These are phyloP conservation scores for Aaosphaeria arxii DNA, from an alignment of 2,329 filamentous ascomycete species.

Conservation along the genomic window DNA sequence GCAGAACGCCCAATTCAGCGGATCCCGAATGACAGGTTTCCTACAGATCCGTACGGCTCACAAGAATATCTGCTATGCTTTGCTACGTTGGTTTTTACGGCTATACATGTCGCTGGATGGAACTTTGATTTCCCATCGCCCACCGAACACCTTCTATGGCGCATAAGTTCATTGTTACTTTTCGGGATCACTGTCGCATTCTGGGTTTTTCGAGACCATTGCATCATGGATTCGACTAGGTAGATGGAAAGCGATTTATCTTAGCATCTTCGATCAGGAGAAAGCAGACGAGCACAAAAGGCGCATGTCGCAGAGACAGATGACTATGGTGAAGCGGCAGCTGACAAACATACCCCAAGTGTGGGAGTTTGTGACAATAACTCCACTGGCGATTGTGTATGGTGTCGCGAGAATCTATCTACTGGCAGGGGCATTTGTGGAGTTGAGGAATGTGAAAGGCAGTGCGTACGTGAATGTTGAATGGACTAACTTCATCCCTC, in stretches of 20 bases:
- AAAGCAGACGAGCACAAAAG: background rate
- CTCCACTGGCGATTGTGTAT: background rate
- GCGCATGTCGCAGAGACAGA: background rate
- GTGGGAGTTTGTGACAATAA: background rate
- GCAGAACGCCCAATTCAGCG: conserved; percentile 11
- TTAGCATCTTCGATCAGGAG: background rate
- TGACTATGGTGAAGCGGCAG: background rate
- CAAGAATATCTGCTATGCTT: background rate
- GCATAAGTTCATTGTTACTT: background rate
- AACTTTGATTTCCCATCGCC: background rate
- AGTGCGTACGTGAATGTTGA: conserved; percentile 18
- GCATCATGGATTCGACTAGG: background rate
- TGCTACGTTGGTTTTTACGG: background rate
- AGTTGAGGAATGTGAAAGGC: conserved; percentile 15
- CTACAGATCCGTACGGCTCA: background rate
- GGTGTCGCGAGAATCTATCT: conserved; percentile 9
- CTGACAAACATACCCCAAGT: background rate
- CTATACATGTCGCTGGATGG: conserved; percentile 7
- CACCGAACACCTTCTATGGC: background rate
- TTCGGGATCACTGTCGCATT: background rate
- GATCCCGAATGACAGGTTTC: background rate
- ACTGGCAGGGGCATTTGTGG: conserved; percentile 25
- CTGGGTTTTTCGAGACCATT: background rate
- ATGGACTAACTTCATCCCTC: conserved; percentile 21
- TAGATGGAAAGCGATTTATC: background rate